Percentiles rank a stretch among this genome's conserved stretches.
These are phyloP conservation scores for Rhynchosporium agropyri DNA, from an alignment of 2,329 filamentous ascomycete species.

Conservation along the genomic window DNA sequence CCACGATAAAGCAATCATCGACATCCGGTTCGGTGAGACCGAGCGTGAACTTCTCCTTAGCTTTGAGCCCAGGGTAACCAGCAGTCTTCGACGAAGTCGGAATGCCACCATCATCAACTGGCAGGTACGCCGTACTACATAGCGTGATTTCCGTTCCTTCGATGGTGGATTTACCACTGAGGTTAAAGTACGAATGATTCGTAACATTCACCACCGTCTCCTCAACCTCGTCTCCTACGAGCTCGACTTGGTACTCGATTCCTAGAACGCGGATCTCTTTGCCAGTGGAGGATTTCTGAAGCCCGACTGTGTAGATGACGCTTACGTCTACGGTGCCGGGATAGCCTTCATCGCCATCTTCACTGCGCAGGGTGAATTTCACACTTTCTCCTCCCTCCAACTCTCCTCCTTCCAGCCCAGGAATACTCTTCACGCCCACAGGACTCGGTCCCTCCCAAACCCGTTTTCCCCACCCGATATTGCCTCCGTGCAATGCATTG, in stretches of 20 bases:
- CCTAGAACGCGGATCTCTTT: slow-evolving; percentile 71
- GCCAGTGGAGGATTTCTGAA: slow-evolving; percentile 57
- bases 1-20: slow-evolving; percentile 86
- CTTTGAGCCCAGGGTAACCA: slow-evolving; percentile 63
- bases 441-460: slow-evolving; percentile 72
- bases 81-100: slow-evolving; percentile 66
- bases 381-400: slow-evolving; percentile 65
- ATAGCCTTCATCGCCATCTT: slow-evolving; percentile 86
- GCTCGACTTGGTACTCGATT: slow-evolving; percentile 87
- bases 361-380: slow-evolving; percentile 66
- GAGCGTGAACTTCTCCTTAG: slow-evolving; percentile 71
- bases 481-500: slow-evolving; percentile 76
- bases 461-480: slow-evolving; percentile 78
- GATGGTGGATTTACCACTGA: slow-evolving; percentile 58
- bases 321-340: slow-evolving; percentile 80
- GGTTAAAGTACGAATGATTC: slow-evolving; percentile 89
- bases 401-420: slow-evolving; percentile 53
- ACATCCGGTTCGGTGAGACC: slow-evolving; percentile 69
- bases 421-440: slow-evolving; percentile 54
- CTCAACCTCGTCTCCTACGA: slow-evolving; percentile 71
- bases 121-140: slow-evolving; percentile 66
- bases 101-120: slow-evolving; percentile 72
- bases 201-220: slow-evolving; percentile 93
- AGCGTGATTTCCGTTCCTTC: slow-evolving; percentile 63
- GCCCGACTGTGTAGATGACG: slow-evolving; percentile 77